These are phyloP conservation scores for Phytophthora podocarpi DNA, from an alignment of 352 stramenopile genomes.

Conservation along the genomic window DNA sequence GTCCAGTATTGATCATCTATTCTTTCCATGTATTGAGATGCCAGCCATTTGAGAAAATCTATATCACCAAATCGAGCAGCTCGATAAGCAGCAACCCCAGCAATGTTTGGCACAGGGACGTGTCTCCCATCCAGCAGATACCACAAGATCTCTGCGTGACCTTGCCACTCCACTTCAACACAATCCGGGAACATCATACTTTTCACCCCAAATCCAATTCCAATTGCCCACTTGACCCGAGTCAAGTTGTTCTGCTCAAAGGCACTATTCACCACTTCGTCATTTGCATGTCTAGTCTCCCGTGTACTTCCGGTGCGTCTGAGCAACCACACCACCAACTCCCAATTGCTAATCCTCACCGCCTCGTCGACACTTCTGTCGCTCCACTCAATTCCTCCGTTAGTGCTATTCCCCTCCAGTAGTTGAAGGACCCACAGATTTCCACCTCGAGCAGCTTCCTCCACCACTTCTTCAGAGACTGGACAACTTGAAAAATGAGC, in stretches of 20 bases:
- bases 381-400: not conserved
- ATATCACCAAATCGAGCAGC: constrained; percentile 10
- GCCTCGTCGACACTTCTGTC: not conserved
- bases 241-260: constrained; percentile 12
- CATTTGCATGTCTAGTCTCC: no score
- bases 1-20: no score
- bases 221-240: constrained; percentile 5
- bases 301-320: no score
- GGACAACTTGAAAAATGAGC: constrained; percentile 5
- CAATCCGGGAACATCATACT: no score
- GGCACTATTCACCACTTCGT: not conserved
- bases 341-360: not conserved
- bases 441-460: not conserved
- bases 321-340: constrained; percentile 7
- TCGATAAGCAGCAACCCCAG: not conserved
- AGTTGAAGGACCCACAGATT: constrained; percentile 11
- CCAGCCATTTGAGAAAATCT: constrained; percentile 13
- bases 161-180: no score
- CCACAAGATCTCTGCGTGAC: not conserved
- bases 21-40: not conserved
- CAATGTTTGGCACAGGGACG: no score
- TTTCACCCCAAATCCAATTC: not conserved
- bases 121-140: constrained; percentile 10
- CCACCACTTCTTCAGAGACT: constrained; percentile 2
- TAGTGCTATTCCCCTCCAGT: not conserved